These are phyloP conservation scores for Xylaria sp. DNA, from an alignment of 2,329 filamentous ascomycete genomes.

Conservation along the genomic window DNA sequence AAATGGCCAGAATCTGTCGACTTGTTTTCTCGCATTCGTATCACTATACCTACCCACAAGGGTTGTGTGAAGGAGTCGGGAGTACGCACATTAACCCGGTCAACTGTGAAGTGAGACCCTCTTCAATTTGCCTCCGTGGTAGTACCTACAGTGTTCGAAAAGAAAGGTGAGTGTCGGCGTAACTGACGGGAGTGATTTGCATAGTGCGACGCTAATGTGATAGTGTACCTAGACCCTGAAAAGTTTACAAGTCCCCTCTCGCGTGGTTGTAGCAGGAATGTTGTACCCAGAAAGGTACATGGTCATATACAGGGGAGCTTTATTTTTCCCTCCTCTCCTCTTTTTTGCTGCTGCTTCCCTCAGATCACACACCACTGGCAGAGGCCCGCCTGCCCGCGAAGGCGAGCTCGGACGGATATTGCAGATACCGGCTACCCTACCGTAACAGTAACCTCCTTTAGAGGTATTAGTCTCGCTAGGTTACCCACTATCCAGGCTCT, in stretches of 20 bases:
- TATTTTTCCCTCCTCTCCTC: not conserved
- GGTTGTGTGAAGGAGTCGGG: not conserved
- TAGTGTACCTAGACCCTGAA: constrained; percentile 16
- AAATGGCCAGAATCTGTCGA: not conserved
- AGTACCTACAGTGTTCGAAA: not conserved
- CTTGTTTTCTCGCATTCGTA: constrained; percentile 5
- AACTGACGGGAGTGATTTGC: constrained; percentile 19
- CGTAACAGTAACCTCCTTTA: not conserved
- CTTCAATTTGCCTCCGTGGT: not conserved
- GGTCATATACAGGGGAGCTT: not conserved
- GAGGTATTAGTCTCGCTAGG: constrained; percentile 5
- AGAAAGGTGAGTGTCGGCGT: not conserved
- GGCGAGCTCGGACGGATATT: not conserved
- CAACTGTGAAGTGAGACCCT: not conserved
- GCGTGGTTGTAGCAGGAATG: not conserved
- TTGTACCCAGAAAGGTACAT: not conserved
- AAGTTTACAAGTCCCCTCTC: constrained; percentile 2
- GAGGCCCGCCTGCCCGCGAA: not conserved
- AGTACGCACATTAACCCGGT: too few relatives aligned
- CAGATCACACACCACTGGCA: not conserved
- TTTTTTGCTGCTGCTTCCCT: not conserved
- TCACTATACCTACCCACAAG: not conserved
- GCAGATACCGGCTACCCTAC: constrained; percentile 8
- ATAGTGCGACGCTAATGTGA: constrained; percentile 18
- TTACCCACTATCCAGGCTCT: constrained; percentile 6